phyloP scores from a whole-genome alignment of 305 asterid genomes.

The Fraxinus sp. region DNA sequence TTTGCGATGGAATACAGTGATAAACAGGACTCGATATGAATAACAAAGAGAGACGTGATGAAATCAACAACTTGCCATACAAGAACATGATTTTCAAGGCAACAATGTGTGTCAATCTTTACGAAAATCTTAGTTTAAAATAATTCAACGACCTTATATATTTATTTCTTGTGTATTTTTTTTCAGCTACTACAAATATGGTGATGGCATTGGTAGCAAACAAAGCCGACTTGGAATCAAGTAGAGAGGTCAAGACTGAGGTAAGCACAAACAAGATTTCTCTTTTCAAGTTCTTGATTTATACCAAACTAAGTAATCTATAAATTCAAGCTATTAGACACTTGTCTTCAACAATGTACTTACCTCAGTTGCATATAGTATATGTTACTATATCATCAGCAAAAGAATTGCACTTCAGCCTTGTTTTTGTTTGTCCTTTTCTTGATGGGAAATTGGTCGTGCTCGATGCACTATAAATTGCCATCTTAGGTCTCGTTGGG shows the following conservation, averaged over 20 bases:
- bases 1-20: neutral
- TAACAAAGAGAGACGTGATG: neutral
- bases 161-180: neutral
- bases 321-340: neutral
- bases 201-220: conserved; percentile 41
- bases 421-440: neutral
- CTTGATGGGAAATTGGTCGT: neutral
- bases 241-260: conserved; percentile 31
- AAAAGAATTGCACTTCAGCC: neutral
- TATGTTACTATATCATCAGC: neutral
- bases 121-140: neutral
- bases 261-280: conserved; percentile 8
- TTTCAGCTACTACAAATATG: conserved; percentile 27
- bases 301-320: neutral
- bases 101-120: neutral
- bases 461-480: neutral
- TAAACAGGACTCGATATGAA: neutral
- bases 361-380: neutral
- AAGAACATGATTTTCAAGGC: neutral
- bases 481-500: neutral
- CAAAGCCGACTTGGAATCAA: conserved; percentile 33
- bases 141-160: neutral
- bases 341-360: neutral
- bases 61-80: neutral
- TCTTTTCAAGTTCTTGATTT: neutral